Base-by-base conservation (phyloP, 2,329 filamentous ascomycete genomes). In the Botrytis fabae region DNA sequence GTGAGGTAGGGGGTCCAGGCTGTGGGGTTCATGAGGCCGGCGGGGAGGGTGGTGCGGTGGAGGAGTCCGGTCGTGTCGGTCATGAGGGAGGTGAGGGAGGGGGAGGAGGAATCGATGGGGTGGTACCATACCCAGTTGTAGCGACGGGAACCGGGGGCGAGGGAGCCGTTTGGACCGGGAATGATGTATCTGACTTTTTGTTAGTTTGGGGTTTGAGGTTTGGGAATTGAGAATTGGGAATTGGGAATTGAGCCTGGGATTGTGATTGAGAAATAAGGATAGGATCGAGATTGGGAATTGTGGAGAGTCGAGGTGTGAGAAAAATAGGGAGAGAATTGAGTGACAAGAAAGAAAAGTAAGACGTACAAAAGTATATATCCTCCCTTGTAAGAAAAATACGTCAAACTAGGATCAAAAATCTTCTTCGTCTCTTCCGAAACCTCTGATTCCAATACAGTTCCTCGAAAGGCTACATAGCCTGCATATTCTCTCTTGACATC, bases 71-170 rank as follows among this genome's bases (percentile, higher is more conserved):
- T 72, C 12, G 71, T 71, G 62, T 81, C 80, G 9, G 80, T 82
- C 78, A 82, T 78, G 14, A 82, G 70, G 12, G 79, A 71, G 7
- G 73, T 73, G 73, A 76, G 79, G 57, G 78, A 76, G 54, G 59
- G 42, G 2, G 76, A 77, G 48, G 44, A 32, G 20, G 46, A 57
- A 9, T 68, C n/a, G 32, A 74, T 63, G 71, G 84, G 84, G 73
- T 80, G 80, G 75, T 85, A 85, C 79, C 83, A 86, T 25, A 85
- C 84, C 77, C 82, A 85, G 75, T 85, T 86, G 69, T 85, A 80
- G 22, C 83, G 81, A 0, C 84, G 81, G 32, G 82, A 73, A 4
- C 83, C 84, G 0, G 79, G 81, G 64, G 82, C 79, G 8, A 84
- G 76, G 3, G 80, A 80, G 2, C 84, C 84, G 71, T 82, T 76